A percentile compares a stretch with the other conserved stretches of the same genome.
phyloP scores from a whole-genome alignment of 768 basidiomycete genomes.

The Termitomyces sp. region DNA sequence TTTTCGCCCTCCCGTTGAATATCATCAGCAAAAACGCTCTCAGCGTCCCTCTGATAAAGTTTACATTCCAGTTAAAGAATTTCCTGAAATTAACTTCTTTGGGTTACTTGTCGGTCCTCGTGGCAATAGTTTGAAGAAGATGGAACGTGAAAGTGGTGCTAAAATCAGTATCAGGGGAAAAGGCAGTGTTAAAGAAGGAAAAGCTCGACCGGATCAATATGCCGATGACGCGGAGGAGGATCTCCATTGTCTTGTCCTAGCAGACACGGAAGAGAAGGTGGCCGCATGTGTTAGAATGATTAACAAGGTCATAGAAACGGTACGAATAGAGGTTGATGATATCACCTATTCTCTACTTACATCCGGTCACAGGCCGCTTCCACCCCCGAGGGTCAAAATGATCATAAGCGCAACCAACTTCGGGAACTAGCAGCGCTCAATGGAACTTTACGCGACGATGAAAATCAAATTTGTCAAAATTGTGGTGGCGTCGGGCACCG shows the following conservation, averaged over 20 bases:
- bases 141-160: conserved; percentile 97
- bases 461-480: conserved; percentile 99
- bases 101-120: conserved; percentile 96
- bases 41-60: conserved; percentile 96
- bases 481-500: conserved; percentile 92
- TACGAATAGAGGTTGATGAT: conserved; percentile 31
- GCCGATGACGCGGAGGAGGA: conserved; percentile 98
- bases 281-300: conserved; percentile 89
- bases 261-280: conserved; percentile 90
- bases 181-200: conserved; percentile 98
- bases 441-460: conserved; percentile 98
- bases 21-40: conserved; percentile 90
- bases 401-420: conserved; percentile 98
- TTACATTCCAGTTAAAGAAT: conserved; percentile 99
- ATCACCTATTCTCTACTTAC: background rate
- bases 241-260: conserved; percentile 94
- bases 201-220: conserved; percentile 89
- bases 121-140: conserved; percentile 98
- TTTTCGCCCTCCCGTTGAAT: conserved; percentile 95
- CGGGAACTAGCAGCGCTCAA: conserved; percentile 96
- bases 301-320: conserved; percentile 97
- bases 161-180: conserved; percentile 99
- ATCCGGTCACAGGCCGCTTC: conserved; percentile 77
- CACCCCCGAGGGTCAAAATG: conserved; percentile 98
- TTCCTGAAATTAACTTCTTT: conserved; percentile 99